Evolutionary conservation across 225 moss, liverwort and hornwort species (phyloP), one percentile per base, ranked within the genome.

Genomic region (Physcomitrellopsis africana): DNA sequence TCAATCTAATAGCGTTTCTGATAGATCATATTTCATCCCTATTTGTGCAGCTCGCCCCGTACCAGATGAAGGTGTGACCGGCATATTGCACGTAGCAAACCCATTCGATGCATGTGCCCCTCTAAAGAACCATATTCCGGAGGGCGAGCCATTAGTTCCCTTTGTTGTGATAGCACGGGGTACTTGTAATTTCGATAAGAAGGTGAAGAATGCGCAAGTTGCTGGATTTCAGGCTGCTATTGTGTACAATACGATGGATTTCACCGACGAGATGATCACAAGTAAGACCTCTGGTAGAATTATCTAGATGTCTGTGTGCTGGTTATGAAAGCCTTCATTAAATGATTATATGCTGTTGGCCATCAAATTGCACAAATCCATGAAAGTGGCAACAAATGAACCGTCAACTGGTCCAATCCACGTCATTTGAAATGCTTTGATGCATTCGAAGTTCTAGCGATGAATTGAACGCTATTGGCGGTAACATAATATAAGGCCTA

Each of bases 211-310:
- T 86, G 97, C 97, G 42, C 97, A 99, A 80, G 90, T 86, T 51
- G 97, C 97, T 17, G 97, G 97, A 26, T 99, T 92, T 63, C 83
- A 87, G 26, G 97, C 92, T 81, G 95, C 88, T 70, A 88, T 99
- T 76, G 90, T 99, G 27, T 95, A 91, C 79, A 89, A 99, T 58
- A 90, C 90, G 57, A 89, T 89, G 76, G 97, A 99, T 52, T 84
- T 81, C 47, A 85, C 85, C 17, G 82, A 86, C 54, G 97, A 93
- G 47, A 72, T 99, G 62, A 90, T 99, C 57, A 94, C 95, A 81
- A 99, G 97, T 99, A 89, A 85, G 97, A 72, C 16, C 63, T 63
- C 14, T 15, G 9, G 48, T 63, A 17, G 26, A 49, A 17, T 61
- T 22, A 17, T 60, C 19, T 83, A 14, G 9, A 19, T 48, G 67